Base-by-base conservation (phyloP, 371 early-diverging fungal species). In the Encephalitozoon intestinalis region DNA sequence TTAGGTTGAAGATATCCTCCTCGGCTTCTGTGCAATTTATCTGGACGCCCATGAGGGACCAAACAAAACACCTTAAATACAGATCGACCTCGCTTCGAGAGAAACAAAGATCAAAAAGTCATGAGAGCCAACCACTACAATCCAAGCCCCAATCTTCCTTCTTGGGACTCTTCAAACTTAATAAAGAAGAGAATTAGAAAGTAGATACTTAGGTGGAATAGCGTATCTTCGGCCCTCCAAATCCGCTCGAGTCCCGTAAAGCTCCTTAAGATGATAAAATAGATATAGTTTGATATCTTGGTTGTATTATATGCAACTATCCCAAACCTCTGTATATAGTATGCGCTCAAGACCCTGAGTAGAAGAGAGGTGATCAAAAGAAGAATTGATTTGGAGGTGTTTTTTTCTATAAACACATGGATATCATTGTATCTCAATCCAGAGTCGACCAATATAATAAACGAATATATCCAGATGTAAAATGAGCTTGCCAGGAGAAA, bases 1-100 rank as follows among this genome's bases (percentile, higher is more conserved):
- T 64, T 50, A 64, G 43, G 30, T 64, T 26, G 41, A 72, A 72
- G 8, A 72, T 64, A 1, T 31, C 30, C 39, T 63, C 11, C 63
- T 72, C 73, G 18, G 58, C 37, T 21, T 58, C 30, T 34, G 30
- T 58, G 15, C 30, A 37, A 7, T 37, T 58, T 58, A 37, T 37
- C 34, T 34, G 34, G 6, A 7, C 11, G 28, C 34, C 58, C 30
- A 58, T 58, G n/a, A 28, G 58, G 58, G 58, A 58, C 4, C 28
- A 58, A 34, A 58, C 15, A 58, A 30, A 58, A 58, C 30, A 34
- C 34, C 58, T 58, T 58, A 58, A 58, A 58, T 58, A 31, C 2
- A 5, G 15, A 34, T 5, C 58, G 34, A 34, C 18, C 58, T 58
- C 11, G 18, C 51, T 26, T 51, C 7, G 18, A 2, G 1, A 34